Conservation (phyloP, 2,329 filamentous ascomycete species). For the Pseudogymnoascus sp. region DNA sequence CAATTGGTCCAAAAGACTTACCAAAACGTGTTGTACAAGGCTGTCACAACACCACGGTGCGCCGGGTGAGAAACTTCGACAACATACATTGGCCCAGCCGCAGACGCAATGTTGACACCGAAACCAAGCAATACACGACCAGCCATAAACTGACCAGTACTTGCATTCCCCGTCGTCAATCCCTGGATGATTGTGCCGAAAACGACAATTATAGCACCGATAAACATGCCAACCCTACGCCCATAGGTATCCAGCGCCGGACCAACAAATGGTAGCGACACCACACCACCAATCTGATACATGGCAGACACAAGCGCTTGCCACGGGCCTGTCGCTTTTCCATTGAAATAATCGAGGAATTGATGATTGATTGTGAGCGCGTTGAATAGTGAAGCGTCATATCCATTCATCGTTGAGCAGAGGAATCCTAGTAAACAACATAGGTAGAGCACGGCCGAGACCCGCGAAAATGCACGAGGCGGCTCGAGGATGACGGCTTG, state of each 20-base stretch:
- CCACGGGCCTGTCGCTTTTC: slow-evolving; percentile 37
- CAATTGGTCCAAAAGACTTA: slow-evolving; percentile 5
- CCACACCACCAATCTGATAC: slow-evolving; percentile 44
- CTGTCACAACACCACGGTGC: slow-evolving; percentile 36
- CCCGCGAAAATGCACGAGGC: slow-evolving; percentile 33
- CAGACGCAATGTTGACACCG: slow-evolving; percentile 39
- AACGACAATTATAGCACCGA: slow-evolving; percentile 37
- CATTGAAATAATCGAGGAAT: slow-evolving; percentile 34
- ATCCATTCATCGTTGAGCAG: slow-evolving; percentile 45
- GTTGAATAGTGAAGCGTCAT: slow-evolving; percentile 44
- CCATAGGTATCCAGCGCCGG: slow-evolving; percentile 40
- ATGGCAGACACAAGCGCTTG: slow-evolving; percentile 43
- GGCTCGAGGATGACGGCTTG: slow-evolving; percentile 48
- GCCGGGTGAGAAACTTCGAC: slow-evolving; percentile 40
- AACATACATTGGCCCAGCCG: slow-evolving; percentile 40
- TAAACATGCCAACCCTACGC: slow-evolving; percentile 39
- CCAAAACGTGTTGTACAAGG: slow-evolving; percentile 25
- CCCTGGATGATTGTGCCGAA: slow-evolving; percentile 40
- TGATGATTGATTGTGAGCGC: slow-evolving; percentile 36
- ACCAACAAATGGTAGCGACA: slow-evolving; percentile 39
- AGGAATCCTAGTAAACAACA: slow-evolving; percentile 41
- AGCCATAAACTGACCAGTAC: slow-evolving; percentile 38
- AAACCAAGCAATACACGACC: slow-evolving; percentile 57
- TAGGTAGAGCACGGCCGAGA: slow-evolving; percentile 35
- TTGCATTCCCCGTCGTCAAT: slow-evolving; percentile 23